These are phyloP conservation scores for Linum tenue DNA, from an alignment of 345 rosid species.

Conservation along the genomic window DNA sequence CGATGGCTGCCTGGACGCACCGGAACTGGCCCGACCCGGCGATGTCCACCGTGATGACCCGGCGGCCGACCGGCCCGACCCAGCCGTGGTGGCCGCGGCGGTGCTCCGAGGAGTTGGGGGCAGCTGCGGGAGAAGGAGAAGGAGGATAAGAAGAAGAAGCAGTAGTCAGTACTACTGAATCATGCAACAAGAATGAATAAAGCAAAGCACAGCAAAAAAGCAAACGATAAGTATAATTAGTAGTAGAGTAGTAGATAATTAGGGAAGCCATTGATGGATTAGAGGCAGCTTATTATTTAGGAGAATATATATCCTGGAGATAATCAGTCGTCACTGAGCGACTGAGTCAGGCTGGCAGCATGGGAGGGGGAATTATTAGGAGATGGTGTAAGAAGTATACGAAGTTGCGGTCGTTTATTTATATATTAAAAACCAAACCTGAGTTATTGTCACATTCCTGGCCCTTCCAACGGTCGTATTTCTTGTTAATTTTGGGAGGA, in stretches of 20 bases:
- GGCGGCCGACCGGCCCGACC: conserved; percentile 74
- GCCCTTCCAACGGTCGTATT: conserved; percentile 37
- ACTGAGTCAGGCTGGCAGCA: not conserved
- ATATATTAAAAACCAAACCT: not conserved
- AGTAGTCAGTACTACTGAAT: conserved; percentile 30
- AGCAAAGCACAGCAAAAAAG: conserved; percentile 4
- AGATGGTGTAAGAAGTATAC: too few species aligned
- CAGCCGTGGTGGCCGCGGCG: conserved; percentile 42
- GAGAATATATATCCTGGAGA: not conserved
- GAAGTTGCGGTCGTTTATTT: not conserved
- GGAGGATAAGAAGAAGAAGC: conserved; percentile 15
- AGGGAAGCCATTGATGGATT: not conserved
- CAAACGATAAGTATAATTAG: not conserved
- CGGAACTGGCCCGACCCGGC: conserved; percentile 52
- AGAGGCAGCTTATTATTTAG: not conserved
- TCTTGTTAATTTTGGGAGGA: conserved; percentile 11
- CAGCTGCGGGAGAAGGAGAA: conserved; percentile 11
- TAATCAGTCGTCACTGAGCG: not conserved
- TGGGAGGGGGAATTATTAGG: not conserved
- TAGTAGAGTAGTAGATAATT: conserved; percentile 12
- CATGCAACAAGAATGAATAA: conserved; percentile 1
- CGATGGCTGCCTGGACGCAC: conserved; percentile 79
- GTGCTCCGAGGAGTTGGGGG: conserved; percentile 31
- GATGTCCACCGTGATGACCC: conserved; percentile 52
- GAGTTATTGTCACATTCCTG: not conserved